Percentiles rank a stretch among this genome's conserved stretches.
Evolutionary conservation across 176 grass and related monocot species (phyloP).

Genomic region (Urochloa ruziziensis): DNA sequence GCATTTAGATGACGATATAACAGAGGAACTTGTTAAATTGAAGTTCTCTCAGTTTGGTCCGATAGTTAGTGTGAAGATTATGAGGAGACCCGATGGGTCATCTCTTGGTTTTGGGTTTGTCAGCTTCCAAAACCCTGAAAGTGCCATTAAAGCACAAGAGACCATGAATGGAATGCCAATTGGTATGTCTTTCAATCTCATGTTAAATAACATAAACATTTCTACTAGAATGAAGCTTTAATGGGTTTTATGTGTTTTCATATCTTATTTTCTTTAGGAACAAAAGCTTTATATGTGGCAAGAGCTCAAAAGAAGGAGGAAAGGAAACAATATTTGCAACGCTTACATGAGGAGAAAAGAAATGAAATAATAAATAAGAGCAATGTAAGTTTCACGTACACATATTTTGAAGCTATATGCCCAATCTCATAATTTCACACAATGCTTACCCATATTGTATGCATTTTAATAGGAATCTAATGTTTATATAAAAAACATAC

Average conservation of each 20-base stretch:
- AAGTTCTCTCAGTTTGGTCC: conserved; percentile 73
- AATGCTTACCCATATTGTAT: background rate
- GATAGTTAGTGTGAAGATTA: conserved; percentile 65
- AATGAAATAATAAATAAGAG: conserved; percentile 73
- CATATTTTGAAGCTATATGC: background rate
- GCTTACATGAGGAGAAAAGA: conserved; percentile 63
- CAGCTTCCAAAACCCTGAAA: conserved; percentile 65
- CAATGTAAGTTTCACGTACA: conserved; percentile 44
- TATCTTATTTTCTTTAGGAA: conserved; percentile 45
- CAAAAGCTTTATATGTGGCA: conserved; percentile 68
- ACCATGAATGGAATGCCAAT: conserved; percentile 70
- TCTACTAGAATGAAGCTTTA: background rate
- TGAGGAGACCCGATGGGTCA: conserved; percentile 56
- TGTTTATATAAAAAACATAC: conserved; percentile 87
- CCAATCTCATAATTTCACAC: background rate
- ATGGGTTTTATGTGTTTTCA: background rate
- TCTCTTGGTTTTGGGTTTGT: conserved; percentile 87
- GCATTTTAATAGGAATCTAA: conserved; percentile 58
- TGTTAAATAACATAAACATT: background rate
- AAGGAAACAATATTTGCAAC: conserved; percentile 60
- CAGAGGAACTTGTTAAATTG: conserved; percentile 60
- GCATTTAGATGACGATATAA: conserved; percentile 83
- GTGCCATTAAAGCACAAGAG: conserved; percentile 66
- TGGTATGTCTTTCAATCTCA: conserved; percentile 37
- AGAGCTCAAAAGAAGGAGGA: conserved; percentile 91